phyloP scores from a whole-genome alignment of 352 stramenopile genomes.

The Thraustochytrium sp. region DNA sequence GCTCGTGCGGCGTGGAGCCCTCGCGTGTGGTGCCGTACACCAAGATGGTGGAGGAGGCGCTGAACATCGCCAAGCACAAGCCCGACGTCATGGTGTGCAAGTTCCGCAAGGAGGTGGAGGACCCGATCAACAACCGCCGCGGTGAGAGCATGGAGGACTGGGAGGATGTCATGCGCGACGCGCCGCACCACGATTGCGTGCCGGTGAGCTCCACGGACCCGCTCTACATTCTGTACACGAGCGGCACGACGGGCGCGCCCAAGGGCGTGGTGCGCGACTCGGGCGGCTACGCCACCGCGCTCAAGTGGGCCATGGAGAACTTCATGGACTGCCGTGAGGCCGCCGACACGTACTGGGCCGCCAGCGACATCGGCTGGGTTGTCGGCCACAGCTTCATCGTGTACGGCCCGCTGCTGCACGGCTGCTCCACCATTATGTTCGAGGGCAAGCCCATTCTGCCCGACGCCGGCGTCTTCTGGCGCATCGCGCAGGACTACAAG shows the following conservation, averaged over 20 bases:
- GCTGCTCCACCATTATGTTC: constrained; percentile 76
- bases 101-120: constrained; percentile 59
- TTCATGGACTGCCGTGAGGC: constrained; percentile 65
- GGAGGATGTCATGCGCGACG: constrained; percentile 55
- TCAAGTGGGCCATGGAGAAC: constrained; percentile 75
- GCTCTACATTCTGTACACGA: constrained; percentile 73
- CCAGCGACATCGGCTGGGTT: constrained; percentile 78
- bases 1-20: constrained; percentile 64
- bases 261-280: constrained; percentile 71
- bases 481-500: constrained; percentile 69
- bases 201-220: constrained; percentile 61
- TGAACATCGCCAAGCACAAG: constrained; percentile 61
- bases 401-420: constrained; percentile 75
- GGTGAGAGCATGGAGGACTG: constrained; percentile 57
- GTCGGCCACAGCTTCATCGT: constrained; percentile 77
- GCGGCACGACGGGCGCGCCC: constrained; percentile 62
- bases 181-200: constrained; percentile 53
- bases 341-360: constrained; percentile 70
- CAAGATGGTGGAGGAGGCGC: constrained; percentile 62
- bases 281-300: constrained; percentile 66
- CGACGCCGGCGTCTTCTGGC: constrained; percentile 75
- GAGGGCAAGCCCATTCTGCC: constrained; percentile 78
- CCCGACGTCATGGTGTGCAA: constrained; percentile 63
- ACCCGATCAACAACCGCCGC: constrained; percentile 50
- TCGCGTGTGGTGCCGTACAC: constrained; percentile 71